Base-by-base conservation (phyloP, 1,139 yeast genomes). In the Meyerozyma smithsonii region DNA sequence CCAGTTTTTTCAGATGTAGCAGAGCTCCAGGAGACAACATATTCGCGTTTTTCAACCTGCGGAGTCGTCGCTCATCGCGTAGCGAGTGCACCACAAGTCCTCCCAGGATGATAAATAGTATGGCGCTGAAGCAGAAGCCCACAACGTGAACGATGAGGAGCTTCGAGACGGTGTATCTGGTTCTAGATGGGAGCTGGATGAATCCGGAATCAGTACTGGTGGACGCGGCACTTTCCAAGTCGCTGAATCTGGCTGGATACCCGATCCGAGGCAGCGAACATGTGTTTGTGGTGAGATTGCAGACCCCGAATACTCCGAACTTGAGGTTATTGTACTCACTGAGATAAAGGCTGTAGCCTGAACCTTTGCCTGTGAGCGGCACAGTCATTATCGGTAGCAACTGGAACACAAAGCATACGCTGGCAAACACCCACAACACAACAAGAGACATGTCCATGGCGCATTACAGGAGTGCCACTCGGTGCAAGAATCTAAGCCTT, bases 271-370 rank as follows among this genome's bases (percentile, higher is more conserved):
- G 62, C 0, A 37, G 28, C 0, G 82, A 68, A 59, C 96, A 86
- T 1, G 59, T 53, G 5, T 62, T 56, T 3, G 66, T 55, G 19
- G 57, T 44, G 5, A 49, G 39, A 42, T 68, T 55, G 59, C 97
- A 90, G 46, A 78, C 76, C 2, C 97, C 98, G 66, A 90, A 86
- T 1, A 87, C 88, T 4, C 98, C 98, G 58, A 83, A 92, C 40
- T 74, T 66, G 54, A 71, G 69, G 38, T 72, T 77, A 17, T 69
- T 66, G 47, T 59, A 43, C 15, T 35, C 38, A 18, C 48, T 41
- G 21, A 48, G 36, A 23, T 28, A 35, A 19, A 48, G 37, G 12
- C 23, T 23, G 35, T 47, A 41, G 32, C 38, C 35, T 6, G 40
- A 36, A 3, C 30, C 17, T 8, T 35, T 37, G 12, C 48, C 56